Percentiles rank a stretch among this genome's conserved stretches.
Conservation (phyloP, 2,329 filamentous ascomycete species). For the Berkeleyomyces rouxiae region DNA sequence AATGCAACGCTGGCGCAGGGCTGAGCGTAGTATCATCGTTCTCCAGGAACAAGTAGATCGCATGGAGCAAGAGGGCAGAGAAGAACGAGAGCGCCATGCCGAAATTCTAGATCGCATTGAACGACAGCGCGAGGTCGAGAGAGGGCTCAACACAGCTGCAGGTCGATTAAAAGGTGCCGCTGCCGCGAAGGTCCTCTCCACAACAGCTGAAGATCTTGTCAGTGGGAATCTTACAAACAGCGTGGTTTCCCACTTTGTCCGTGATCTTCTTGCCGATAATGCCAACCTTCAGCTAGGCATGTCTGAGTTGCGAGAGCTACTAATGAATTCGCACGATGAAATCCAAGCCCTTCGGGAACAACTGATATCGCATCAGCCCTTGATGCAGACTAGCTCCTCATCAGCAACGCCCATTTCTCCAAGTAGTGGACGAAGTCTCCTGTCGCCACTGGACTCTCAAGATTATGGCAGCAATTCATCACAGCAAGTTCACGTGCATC, state of each 20-base stretch:
- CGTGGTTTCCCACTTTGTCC: constrained; percentile 90
- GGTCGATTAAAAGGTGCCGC: constrained; percentile 69
- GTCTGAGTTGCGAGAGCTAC: constrained; percentile 75
- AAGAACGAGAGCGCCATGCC: constrained; percentile 65
- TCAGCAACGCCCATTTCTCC: background rate
- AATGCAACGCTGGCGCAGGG: constrained; percentile 67
- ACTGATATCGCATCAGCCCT: constrained; percentile 59
- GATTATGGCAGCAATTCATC: constrained; percentile 25
- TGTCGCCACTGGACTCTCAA: constrained; percentile 18
- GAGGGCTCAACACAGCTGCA: constrained; percentile 63
- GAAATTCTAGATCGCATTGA: constrained; percentile 76
- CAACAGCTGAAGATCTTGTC: background rate
- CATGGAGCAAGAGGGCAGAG: constrained; percentile 67
- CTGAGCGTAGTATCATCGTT: constrained; percentile 60
- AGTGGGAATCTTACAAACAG: constrained; percentile 21
- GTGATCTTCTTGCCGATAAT: constrained; percentile 89
- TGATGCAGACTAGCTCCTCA: background rate
- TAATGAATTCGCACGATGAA: constrained; percentile 84
- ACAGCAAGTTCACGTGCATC: constrained; percentile 78
- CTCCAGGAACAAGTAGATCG: constrained; percentile 77
- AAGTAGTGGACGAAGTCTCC: background rate
- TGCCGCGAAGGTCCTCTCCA: constrained; percentile 42
- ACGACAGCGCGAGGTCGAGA: constrained; percentile 63
- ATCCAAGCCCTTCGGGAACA: constrained; percentile 76
- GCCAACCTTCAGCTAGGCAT: constrained; percentile 85